phyloP scores from a whole-genome alignment of 495 filamentous ascomycete genomes.

The Bacidia rubella region DNA sequence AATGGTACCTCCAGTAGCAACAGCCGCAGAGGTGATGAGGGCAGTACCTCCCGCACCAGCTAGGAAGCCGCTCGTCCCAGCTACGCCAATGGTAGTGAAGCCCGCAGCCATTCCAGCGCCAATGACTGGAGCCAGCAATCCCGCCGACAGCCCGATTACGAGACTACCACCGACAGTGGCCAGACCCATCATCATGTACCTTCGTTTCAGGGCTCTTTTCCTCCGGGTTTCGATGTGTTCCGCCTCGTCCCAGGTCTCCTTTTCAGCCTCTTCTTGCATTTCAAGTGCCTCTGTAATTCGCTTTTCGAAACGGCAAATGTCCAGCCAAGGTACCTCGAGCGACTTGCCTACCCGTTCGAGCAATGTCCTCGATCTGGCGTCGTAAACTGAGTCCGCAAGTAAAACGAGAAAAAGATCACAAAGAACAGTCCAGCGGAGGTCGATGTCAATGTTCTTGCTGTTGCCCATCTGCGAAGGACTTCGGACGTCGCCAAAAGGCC shows the following conservation, averaged over 20 bases:
- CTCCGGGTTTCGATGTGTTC: conserved; percentile 83
- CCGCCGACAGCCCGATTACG: conserved; percentile 91
- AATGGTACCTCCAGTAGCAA: conserved; percentile 74
- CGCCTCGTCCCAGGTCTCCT: conserved; percentile 94
- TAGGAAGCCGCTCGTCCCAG: conserved; percentile 77
- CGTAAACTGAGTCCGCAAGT: conserved; percentile 89
- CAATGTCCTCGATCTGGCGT: conserved; percentile 73
- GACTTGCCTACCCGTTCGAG: conserved; percentile 71
- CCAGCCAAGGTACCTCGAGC: conserved; percentile 75
- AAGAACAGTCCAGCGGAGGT: conserved; percentile 92
- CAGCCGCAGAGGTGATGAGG: conserved; percentile 79
- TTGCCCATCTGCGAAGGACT: conserved; percentile 69
- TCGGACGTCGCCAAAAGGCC: conserved; percentile 59
- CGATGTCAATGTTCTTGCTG: conserved; percentile 79
- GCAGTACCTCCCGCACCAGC: conserved; percentile 88
- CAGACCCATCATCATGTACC: conserved; percentile 89
- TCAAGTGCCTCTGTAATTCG: conserved; percentile 92
- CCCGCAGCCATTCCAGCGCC: conserved; percentile 89
- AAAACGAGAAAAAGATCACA: conserved; percentile 93
- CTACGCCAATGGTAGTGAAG: conserved; percentile 87
- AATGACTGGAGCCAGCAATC: conserved; percentile 83
- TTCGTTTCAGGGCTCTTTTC: conserved; percentile 64
- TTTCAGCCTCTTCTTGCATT: conserved; percentile 85
- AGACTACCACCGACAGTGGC: conserved; percentile 92
- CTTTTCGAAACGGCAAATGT: conserved; percentile 95